Percentiles rank a stretch among this genome's conserved stretches.
Conservation (phyloP, 163 green algal genomes). For the Trebouxia gelatinosa region DNA sequence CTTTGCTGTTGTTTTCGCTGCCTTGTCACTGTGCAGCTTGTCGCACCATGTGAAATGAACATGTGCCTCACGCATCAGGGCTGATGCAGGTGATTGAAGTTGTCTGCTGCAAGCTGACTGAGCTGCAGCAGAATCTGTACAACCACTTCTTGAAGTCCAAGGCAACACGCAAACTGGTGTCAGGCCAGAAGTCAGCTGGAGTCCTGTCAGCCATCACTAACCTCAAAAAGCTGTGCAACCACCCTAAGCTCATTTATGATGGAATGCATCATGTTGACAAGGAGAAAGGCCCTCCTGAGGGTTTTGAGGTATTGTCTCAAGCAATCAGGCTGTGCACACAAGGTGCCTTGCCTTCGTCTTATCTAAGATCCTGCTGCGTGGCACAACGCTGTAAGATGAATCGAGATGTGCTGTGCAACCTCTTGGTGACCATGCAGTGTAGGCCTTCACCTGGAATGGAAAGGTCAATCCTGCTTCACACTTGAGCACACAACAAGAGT, state of each 20-base stretch:
- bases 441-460: too few relatives aligned
- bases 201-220: conserved; percentile 94
- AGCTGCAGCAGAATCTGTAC: conserved; percentile 93
- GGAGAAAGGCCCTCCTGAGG: conserved; percentile 42
- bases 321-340: too few relatives aligned
- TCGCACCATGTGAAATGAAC: too few relatives aligned
- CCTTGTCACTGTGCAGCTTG: neutral
- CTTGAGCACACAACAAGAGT: too few relatives aligned
- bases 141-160: conserved; percentile 91
- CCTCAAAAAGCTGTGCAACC: conserved; percentile 99
- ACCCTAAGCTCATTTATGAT: conserved; percentile 95
- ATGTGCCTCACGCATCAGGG: neutral
- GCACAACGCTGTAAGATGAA: too few relatives aligned
- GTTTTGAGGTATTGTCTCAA: conserved; percentile 69
- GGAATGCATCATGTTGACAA: conserved; percentile 47
- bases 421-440: too few relatives aligned
- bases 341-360: too few relatives aligned
- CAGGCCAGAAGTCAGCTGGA: conserved; percentile 45
- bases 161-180: conserved; percentile 69
- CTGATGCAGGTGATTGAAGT: conserved; percentile 87
- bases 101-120: conserved; percentile 91
- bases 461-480: neutral
- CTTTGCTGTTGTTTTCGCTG: neutral
- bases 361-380: too few relatives aligned
- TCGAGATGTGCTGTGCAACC: neutral